Percentiles rank a stretch among this genome's conserved stretches.
Evolutionary conservation across 106 monocot genomes (phyloP).

Genomic region (Triglochin maritima): DNA sequence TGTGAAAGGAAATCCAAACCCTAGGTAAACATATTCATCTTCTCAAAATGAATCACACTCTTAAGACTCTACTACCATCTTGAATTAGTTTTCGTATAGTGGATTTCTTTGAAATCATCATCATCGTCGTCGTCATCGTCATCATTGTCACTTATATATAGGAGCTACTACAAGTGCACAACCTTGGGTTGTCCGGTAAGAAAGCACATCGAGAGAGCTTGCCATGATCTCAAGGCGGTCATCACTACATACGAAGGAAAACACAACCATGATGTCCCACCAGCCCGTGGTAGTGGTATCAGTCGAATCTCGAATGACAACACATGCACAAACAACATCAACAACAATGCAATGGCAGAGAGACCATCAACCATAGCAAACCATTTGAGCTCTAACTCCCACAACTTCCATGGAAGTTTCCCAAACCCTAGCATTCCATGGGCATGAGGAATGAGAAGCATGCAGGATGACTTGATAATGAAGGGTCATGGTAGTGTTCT

Average conservation of each 20-base stretch:
- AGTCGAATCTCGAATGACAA: neutral
- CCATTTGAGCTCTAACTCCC: neutral
- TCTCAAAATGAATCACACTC: too few species aligned
- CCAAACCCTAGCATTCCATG: too few species aligned
- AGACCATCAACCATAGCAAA: neutral
- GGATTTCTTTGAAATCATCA: neutral
- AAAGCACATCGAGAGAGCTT: conserved; percentile 85
- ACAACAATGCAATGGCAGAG: neutral
- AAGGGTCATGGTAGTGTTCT: too few species aligned
- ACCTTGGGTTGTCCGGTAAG: conserved; percentile 54
- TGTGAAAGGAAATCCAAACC: conserved; percentile 94
- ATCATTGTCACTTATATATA: conserved; percentile 7
- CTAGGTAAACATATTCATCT: conserved; percentile 34
- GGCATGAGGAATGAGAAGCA: too few species aligned
- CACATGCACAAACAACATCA: neutral
- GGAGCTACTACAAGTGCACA: conserved; percentile 99
- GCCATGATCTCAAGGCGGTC: conserved; percentile 54
- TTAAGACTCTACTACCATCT: neutral
- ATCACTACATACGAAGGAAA: conserved; percentile 95
- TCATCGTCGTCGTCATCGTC: neutral
- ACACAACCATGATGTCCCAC: conserved; percentile 83
- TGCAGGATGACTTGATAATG: too few species aligned
- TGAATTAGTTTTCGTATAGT: neutral
- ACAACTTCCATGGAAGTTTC: neutral
- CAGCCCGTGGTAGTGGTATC: conserved; percentile 15